These are phyloP conservation scores for Mucor lusitanicus DNA, from an alignment of 371 early-diverging fungal genomes.

Conservation along the genomic window DNA sequence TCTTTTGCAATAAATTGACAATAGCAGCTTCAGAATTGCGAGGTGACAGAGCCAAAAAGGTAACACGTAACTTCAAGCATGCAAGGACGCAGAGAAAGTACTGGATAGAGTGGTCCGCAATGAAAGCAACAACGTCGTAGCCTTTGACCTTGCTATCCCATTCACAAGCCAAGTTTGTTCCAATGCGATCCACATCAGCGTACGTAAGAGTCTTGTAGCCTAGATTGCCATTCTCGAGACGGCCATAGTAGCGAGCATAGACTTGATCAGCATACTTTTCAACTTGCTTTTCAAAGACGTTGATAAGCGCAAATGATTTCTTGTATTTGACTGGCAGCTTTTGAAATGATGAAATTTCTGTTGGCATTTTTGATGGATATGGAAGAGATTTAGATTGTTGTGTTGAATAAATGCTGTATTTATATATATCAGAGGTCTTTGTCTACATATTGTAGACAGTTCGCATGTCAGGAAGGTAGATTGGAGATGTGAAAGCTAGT, in stretches of 20 bases:
- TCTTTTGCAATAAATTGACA: slow-evolving; percentile 26
- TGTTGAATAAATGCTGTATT: too few species aligned
- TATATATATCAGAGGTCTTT: too few species aligned
- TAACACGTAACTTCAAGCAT: slow-evolving; percentile 24
- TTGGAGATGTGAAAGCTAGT: too few species aligned
- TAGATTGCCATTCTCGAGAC: background rate
- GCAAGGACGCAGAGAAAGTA: slow-evolving; percentile 28
- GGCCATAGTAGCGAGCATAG: slow-evolving; percentile 7
- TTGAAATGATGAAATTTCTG: background rate
- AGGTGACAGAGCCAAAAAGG: slow-evolving; percentile 29
- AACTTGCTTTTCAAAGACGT: background rate
- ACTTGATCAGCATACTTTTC: background rate
- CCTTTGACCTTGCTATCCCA: slow-evolving; percentile 7
- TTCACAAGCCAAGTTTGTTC: slow-evolving; percentile 34
- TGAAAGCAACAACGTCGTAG: slow-evolving; percentile 8
- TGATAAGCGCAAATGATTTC: background rate
- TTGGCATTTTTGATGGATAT: background rate
- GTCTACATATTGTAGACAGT: too few species aligned
- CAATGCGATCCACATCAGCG: slow-evolving; percentile 22
- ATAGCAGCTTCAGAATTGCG: slow-evolving; percentile 40
- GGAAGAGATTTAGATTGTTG: too few species aligned
- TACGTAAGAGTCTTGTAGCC: slow-evolving; percentile 25
- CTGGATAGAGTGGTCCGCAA: slow-evolving; percentile 26
- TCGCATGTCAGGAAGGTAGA: too few species aligned
- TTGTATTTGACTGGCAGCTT: background rate